Base-by-base conservation (phyloP, 176 grass and related monocot species). In the Phoenix roebelenii region DNA sequence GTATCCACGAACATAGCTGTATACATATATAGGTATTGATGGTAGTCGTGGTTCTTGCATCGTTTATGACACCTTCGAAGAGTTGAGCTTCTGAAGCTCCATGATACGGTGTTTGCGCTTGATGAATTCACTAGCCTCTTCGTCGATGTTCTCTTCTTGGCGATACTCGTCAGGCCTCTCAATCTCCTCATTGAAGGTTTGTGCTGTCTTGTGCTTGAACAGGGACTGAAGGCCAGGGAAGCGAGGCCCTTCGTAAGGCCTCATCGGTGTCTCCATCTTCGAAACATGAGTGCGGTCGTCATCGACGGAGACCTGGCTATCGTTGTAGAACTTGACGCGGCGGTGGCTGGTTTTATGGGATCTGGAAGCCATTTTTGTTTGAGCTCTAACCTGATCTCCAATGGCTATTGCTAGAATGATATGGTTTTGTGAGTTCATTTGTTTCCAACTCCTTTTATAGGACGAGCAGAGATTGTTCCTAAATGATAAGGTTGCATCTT, bases 71-170 rank as follows among this genome's bases (percentile, higher is more conserved):
- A 59, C 58, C 63, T 82, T 82, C 81, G 85, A 85, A 52, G 75
- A 82, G 50, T 71, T 59, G 71, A 85, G 83, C 74, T 85, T 95
- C 70, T 95, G 77, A 50, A 82, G 84, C 54, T 70, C 81, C 74
- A 79, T 79, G 57, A 18, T 57, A 48, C 18, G 53, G 72, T 88
- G 62, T 22, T 51, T 83, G 51, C 6, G 67, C 74, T 65, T 82
- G 74, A 95, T 95, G 78, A 80, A 95, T 3, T 95, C 77, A 15
- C 60, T 28, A 22, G 77, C 89, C 59, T 77, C 58, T 50, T 18
- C 16, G 74, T 95, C 72, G 18, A 95, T 75, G 70, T 95, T 78
- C 60, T 52, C 30, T 35, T 75, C 20, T 59, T 59, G 10, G 2
- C 9, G 14, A 4, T 15, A 0, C 5, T 6, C 4, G 5, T 6